phyloP scores from a whole-genome alignment of 208 protist species.

The Leishmania aethiopica region DNA sequence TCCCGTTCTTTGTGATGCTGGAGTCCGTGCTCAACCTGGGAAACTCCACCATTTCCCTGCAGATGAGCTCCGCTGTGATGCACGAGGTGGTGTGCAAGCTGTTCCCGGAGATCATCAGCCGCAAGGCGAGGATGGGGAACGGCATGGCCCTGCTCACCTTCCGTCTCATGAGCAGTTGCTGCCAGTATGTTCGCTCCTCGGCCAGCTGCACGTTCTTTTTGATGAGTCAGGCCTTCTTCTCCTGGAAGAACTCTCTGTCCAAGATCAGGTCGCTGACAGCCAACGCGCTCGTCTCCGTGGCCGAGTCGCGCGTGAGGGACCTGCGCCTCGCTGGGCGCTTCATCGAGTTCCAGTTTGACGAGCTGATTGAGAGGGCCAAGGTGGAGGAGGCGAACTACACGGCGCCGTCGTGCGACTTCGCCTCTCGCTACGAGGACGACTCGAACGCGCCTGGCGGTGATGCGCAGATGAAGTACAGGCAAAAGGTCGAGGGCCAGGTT shows the following conservation, averaged over 20 bases:
- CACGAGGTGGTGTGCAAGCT: conserved; percentile 74
- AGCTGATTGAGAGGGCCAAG: conserved; percentile 65
- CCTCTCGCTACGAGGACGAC: conserved; percentile 65
- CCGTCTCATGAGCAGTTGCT: conserved; percentile 89
- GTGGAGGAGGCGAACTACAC: conserved; percentile 56
- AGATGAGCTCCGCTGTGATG: conserved; percentile 72
- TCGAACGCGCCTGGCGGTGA: conserved; percentile 55
- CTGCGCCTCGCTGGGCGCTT: conserved; percentile 81
- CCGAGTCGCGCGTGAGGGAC: conserved; percentile 79
- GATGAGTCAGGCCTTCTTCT: conserved; percentile 83
- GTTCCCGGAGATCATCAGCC: conserved; percentile 83
- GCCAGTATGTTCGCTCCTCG: conserved; percentile 71
- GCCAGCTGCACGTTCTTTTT: conserved; percentile 66
- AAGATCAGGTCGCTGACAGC: conserved; percentile 77
- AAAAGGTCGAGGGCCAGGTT: conserved; percentile 51
- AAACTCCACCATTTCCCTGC: conserved; percentile 84
- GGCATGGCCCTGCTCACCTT: conserved; percentile 82
- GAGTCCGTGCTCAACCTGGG: conserved; percentile 73
- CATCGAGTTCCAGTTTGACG: conserved; percentile 84
- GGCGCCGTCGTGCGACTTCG: conserved; percentile 45
- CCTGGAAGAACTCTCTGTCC: conserved; percentile 71
- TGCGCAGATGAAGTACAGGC: conserved; percentile 57
- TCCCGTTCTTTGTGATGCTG: conserved; percentile 86
- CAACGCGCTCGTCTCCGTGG: conserved; percentile 82
- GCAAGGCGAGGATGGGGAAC: conserved; percentile 70